Evolutionary conservation across 1,139 yeast genomes (phyloP), one percentile per base, ranked within the genome.

Genomic region (Scheffersomyces stambukii): DNA sequence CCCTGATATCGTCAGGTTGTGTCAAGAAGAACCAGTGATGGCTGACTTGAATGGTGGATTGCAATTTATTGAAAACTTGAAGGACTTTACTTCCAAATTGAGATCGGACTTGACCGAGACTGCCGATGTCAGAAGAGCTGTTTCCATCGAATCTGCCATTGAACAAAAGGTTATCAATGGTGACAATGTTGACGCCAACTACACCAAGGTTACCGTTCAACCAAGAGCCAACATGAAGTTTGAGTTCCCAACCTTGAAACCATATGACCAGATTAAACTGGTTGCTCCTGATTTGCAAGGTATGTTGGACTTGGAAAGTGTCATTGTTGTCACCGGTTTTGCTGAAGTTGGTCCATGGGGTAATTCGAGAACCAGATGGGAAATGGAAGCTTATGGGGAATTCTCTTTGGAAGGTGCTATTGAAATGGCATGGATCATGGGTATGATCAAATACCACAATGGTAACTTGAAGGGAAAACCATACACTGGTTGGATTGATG

Each of bases 381-480:
- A 91, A 64, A 91, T 91, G 95, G 98, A 91, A 68, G 85, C 96
- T 32, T 46, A 63, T 38, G 98, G 98, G 50, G 88, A 84, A 54
- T 91, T 91, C 63, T 89, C 97, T n/a, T 70, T 91, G 50, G 98
- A 91, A 66, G 98, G 98, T 54, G 83, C 96, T 53, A 83, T 91
- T 55, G 98, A 91, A 70, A 89, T 91, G 95, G 97, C 98, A 30
- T 91, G 97, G 97, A 88, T 91, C 47, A 91, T 91, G 97, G 97
- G 97, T 45, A 75, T 83, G 57, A 88, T 91, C 66, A 85, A 84
- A 63, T 91, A 91, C 69, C 88, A 81, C 59, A 86, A 85, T 45
- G 97, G 96, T 64, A 77, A 78, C 58, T 74, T 89, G 58, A 89
- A 89, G 77, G 95, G 95, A 54, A 70, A 71, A 52, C 77, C 75